A percentile compares a stretch with the other conserved stretches of the same genome.
phyloP scores from a whole-genome alignment of 1,139 yeast genomes.

The Sugiyamaella japonica region DNA sequence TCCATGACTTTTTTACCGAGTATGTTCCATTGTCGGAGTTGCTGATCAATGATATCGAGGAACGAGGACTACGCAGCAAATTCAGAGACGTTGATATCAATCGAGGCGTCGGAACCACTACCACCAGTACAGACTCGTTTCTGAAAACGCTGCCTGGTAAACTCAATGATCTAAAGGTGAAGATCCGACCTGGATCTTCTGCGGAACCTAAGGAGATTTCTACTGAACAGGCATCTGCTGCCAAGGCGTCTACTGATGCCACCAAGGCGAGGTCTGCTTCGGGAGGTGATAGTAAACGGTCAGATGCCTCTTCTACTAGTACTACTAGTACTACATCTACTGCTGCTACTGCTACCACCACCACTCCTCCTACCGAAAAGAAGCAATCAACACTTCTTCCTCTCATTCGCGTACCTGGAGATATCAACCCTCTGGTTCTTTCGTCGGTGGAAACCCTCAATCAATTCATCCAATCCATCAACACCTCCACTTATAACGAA shows the following conservation, averaged over 20 bases:
- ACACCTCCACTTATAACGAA: slow-evolving; percentile 42
- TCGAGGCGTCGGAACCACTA: slow-evolving; percentile 1
- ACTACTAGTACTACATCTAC: slow-evolving; percentile 12
- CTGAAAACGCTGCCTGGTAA: slow-evolving; percentile 4
- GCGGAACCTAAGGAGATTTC: slow-evolving; percentile 12
- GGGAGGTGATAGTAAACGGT: background rate
- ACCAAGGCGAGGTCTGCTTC: slow-evolving; percentile 30
- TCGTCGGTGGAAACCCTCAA: slow-evolving; percentile 54
- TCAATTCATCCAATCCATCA: slow-evolving; percentile 52
- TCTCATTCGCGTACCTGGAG: slow-evolving; percentile 35
- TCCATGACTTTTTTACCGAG: slow-evolving; percentile 52
- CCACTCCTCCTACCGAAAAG: slow-evolving; percentile 19
- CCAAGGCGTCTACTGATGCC: background rate
- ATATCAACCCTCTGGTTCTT: slow-evolving; percentile 50
- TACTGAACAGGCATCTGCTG: slow-evolving; percentile 2
- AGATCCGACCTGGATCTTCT: slow-evolving; percentile 15
- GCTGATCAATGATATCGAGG: slow-evolving; percentile 52
- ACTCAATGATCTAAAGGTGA: slow-evolving; percentile 4
- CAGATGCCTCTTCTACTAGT: slow-evolving; percentile 35
- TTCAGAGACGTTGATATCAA: slow-evolving; percentile 22
- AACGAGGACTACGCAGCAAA: slow-evolving; percentile 42
- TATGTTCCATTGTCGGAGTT: slow-evolving; percentile 62
- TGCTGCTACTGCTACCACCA: slow-evolving; percentile 18
- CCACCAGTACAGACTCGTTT: slow-evolving; percentile 2
- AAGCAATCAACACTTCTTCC: slow-evolving; percentile 26